Percentiles rank a stretch among this genome's conserved stretches.
These are phyloP conservation scores for Boletellus sp. DNA, from an alignment of 1,284 basidiomycete species.

Conservation along the genomic window DNA sequence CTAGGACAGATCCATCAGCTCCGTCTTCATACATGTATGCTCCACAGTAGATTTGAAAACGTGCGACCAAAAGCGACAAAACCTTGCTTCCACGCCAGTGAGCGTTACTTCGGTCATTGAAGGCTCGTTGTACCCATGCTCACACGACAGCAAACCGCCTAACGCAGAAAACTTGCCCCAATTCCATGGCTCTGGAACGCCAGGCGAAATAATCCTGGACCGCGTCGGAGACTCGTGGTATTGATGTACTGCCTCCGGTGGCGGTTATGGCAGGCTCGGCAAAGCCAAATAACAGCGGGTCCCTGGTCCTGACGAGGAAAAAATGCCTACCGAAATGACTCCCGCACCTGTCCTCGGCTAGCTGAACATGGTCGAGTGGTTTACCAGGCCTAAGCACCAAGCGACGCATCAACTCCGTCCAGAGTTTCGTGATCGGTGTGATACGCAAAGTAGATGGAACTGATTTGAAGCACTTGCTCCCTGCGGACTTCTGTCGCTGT, in stretches of 20 bases:
- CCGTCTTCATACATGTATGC: conserved; percentile 51
- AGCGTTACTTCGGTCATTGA: conserved; percentile 47
- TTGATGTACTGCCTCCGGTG: conserved; percentile 1
- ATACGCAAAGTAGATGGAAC: not conserved
- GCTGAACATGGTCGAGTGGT: too few species aligned
- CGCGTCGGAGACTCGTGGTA: conserved; percentile 33
- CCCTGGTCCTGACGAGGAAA: too few species aligned
- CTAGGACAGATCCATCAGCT: conserved; percentile 4
- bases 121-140: conserved; percentile 39
- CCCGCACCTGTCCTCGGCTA: too few species aligned
- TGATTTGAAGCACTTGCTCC: not conserved
- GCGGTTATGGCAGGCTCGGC: conserved; percentile 1
- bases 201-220: conserved; percentile 51
- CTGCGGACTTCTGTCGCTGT: not conserved
- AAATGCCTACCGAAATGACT: too few species aligned
- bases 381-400: not conserved
- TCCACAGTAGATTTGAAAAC: conserved; percentile 47
- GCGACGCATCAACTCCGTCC: not conserved
- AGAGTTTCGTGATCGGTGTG: not conserved
- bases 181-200: conserved; percentile 48
- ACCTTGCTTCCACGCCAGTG: conserved; percentile 54
- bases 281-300: too few species aligned
- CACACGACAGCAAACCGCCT: conserved; percentile 36
- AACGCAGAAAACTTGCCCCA: conserved; percentile 46
- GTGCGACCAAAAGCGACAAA: conserved; percentile 47